Conservation (phyloP, 768 basidiomycete genomes). For the Tremella yokohamensis region DNA sequence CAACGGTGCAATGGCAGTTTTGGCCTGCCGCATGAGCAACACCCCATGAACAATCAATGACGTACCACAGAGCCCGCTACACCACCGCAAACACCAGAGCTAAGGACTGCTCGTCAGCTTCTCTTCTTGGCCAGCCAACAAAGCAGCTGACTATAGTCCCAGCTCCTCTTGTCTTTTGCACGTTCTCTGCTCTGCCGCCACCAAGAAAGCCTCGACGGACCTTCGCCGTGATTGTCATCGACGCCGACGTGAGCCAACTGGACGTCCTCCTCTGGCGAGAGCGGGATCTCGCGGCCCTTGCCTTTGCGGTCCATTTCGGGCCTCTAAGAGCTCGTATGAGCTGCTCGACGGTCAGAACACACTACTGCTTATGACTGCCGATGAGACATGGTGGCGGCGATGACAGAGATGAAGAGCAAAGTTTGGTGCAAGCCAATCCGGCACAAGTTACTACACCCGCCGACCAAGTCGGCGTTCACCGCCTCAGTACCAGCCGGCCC, state of each 20-base stretch:
- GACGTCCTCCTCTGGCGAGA: not conserved
- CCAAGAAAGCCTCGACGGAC: conserved; percentile 15
- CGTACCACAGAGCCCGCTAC: conserved; percentile 88
- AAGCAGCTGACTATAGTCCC: conserved; percentile 49
- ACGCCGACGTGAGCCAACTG: conserved; percentile 1
- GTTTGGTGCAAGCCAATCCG: not conserved
- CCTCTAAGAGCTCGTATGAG: not conserved
- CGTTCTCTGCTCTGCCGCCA: conserved; percentile 46
- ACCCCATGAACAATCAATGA: conserved; percentile 21
- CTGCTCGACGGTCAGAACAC: not conserved
- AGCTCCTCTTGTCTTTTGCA: conserved; percentile 46
- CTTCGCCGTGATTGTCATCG: conserved; percentile 13
- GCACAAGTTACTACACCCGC: not conserved
- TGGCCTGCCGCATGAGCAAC: conserved; percentile 60
- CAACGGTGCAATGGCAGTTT: conserved; percentile 89
- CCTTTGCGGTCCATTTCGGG: conserved; percentile 6
- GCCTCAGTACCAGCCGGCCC: not conserved
- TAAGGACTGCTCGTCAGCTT: conserved; percentile 55
- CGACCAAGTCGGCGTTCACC: not conserved
- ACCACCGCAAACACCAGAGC: conserved; percentile 87
- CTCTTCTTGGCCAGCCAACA: conserved; percentile 4
- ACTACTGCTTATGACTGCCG: not conserved
- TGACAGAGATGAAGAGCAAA: conserved; percentile 4
- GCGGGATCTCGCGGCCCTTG: conserved; percentile 6
- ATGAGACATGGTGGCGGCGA: not conserved